phyloP scores from a whole-genome alignment of 2,329 filamentous ascomycete species.

The Pseudogymnoascus pannorum region DNA sequence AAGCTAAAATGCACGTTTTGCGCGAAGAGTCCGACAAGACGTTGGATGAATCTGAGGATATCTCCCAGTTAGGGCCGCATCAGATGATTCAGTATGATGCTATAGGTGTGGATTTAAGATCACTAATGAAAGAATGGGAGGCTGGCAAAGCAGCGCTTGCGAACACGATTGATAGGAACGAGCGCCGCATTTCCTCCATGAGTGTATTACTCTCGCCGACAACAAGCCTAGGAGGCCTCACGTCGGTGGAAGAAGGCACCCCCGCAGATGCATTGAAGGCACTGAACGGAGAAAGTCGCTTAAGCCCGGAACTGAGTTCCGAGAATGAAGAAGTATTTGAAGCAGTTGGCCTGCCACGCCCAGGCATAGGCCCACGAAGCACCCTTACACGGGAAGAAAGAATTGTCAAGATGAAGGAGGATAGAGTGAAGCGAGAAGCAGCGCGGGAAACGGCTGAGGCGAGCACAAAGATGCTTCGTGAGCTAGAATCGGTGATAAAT shows the following conservation, averaged over 20 bases:
- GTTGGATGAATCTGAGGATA: conserved; percentile 64
- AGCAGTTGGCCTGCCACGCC: conserved; percentile 70
- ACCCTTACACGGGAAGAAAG: conserved; percentile 78
- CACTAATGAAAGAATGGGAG: conserved; percentile 78
- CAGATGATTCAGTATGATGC: conserved; percentile 90
- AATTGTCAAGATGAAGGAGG: conserved; percentile 79
- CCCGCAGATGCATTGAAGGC: conserved; percentile 67
- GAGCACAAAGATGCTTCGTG: conserved; percentile 81
- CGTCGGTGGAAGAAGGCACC: conserved; percentile 51
- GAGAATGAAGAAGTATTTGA: conserved; percentile 82
- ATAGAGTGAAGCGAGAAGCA: conserved; percentile 66
- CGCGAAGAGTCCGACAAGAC: conserved; percentile 81
- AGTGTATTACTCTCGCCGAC: conserved; percentile 49
- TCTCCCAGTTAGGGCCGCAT: conserved; percentile 68
- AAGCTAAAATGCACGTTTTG: conserved; percentile 88
- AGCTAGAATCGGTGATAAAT: conserved; percentile 84
- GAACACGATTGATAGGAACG: conserved; percentile 73
- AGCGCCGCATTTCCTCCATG: conserved; percentile 59
- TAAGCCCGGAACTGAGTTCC: conserved; percentile 45
- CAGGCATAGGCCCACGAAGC: conserved; percentile 62
- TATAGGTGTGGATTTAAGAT: conserved; percentile 78
- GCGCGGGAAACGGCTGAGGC: conserved; percentile 70
- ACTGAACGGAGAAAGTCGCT: conserved; percentile 62
- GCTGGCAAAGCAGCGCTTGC: conserved; percentile 77
- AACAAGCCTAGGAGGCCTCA: conserved; percentile 60